phyloP scores from a whole-genome alignment of 2,329 filamentous ascomycete genomes.

The Alternaria solani region DNA sequence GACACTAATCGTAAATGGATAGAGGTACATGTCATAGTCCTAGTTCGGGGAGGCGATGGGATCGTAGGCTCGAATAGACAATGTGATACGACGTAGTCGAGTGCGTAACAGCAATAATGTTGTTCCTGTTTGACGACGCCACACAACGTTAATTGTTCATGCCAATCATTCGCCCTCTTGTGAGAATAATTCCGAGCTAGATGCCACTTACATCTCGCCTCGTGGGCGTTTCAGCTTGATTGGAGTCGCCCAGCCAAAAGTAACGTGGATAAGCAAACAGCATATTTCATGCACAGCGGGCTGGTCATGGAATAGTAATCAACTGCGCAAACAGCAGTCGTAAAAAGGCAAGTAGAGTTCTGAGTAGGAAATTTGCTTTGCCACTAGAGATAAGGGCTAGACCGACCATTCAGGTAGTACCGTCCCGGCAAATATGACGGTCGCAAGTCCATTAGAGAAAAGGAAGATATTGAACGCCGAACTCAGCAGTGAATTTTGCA shows the following conservation, averaged over 20 bases:
- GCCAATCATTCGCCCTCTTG: not conserved
- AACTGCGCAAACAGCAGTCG: not conserved
- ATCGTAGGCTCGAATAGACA: not conserved
- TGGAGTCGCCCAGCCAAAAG: not conserved
- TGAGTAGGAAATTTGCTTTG: not conserved
- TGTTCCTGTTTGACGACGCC: not conserved
- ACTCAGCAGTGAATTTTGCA: not conserved
- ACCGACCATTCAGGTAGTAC: not conserved
- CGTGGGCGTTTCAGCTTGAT: not conserved
- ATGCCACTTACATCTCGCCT: not conserved
- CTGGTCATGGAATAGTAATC: not conserved
- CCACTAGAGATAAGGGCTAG: not conserved
- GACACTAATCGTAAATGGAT: not conserved
- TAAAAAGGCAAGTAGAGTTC: not conserved
- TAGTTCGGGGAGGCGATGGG: not conserved
- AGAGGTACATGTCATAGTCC: not conserved
- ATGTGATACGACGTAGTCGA: not conserved
- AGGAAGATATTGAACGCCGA: not conserved
- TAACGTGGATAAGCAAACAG: not conserved
- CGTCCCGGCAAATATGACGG: not conserved
- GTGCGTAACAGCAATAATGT: no score
- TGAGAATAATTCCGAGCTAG: not conserved
- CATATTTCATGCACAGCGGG: not conserved
- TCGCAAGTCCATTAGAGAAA: not conserved
- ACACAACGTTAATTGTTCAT: not conserved